Evolutionary conservation across 345 rosid genomes (phyloP).

Genomic region (Eucalyptus urophylla): DNA sequence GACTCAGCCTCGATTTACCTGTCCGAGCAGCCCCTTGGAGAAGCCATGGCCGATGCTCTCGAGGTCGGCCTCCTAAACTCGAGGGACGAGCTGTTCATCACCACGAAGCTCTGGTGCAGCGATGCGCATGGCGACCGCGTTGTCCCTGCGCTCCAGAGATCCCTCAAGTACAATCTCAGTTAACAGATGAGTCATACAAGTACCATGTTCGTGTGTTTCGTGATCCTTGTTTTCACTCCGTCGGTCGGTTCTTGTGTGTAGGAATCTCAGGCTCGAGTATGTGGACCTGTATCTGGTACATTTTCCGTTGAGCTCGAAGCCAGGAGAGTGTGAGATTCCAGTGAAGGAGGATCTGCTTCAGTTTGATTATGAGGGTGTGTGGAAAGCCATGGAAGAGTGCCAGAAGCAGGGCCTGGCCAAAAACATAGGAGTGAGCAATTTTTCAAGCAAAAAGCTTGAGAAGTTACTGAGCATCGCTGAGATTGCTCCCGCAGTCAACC

Average conservation of each 20-base stretch:
- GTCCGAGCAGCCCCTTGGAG: constrained; percentile 20
- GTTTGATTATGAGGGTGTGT: constrained; percentile 5
- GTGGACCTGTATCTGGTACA: constrained; percentile 19
- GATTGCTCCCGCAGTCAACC: constrained; percentile 23
- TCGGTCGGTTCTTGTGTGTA: neutral
- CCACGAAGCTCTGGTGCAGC: constrained; percentile 22
- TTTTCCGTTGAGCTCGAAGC: constrained; percentile 1
- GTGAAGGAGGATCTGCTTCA: neutral
- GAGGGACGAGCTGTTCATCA: constrained; percentile 22
- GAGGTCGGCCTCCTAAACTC: constrained; percentile 5
- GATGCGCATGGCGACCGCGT: constrained; percentile 12
- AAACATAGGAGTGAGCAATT: constrained; percentile 32
- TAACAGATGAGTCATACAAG: neutral
- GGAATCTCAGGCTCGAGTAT: constrained; percentile 15
- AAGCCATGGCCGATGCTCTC: constrained; percentile 21
- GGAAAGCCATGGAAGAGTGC: constrained; percentile 39
- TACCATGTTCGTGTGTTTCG: neutral
- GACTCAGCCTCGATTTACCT: constrained; percentile 13
- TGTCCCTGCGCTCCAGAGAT: constrained; percentile 5
- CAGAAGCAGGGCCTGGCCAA: constrained; percentile 11
- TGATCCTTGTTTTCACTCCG: neutral
- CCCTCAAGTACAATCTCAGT: neutral
- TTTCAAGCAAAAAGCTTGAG: constrained; percentile 15
- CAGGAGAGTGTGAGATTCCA: neutral
- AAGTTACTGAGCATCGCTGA: constrained; percentile 4